A percentile compares a stretch with the other conserved stretches of the same genome.
Evolutionary conservation across 768 basidiomycete genomes (phyloP).

Genomic region (Mycena vulgaris): DNA sequence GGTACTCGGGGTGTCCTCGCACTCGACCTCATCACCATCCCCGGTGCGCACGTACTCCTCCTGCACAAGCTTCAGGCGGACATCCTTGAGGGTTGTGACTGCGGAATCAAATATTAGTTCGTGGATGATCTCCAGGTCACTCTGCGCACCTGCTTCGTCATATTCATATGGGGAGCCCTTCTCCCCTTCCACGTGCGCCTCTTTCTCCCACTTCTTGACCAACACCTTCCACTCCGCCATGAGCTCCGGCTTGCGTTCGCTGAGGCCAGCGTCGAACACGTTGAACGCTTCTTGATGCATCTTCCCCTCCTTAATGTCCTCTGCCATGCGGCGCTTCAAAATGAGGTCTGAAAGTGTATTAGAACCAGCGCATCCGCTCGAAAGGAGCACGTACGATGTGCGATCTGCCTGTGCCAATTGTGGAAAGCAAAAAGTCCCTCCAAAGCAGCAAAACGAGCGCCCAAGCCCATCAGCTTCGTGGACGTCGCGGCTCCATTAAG

Average conservation of each 20-base stretch:
- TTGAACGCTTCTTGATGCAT: background rate
- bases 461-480: background rate
- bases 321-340: background rate
- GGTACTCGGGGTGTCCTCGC: too few species aligned
- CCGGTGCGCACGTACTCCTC: constrained; percentile 14
- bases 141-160: background rate
- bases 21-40: constrained; percentile 4
- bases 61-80: background rate
- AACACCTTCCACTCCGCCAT: background rate
- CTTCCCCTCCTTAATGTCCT: constrained; percentile 8
- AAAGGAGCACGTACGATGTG: background rate
- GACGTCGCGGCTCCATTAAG: too few species aligned
- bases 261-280: background rate
- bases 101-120: background rate
- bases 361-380: too few species aligned
- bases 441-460: background rate
- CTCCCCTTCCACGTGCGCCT: background rate
- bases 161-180: constrained; percentile 11
- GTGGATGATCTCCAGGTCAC: too few species aligned
- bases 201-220: background rate
- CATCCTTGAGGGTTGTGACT: constrained; percentile 3
- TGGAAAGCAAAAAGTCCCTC: background rate
- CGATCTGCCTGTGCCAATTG: background rate
- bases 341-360: background rate
- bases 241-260: background rate